A percentile compares a stretch with the other conserved stretches of the same genome.
phyloP scores from a whole-genome alignment of 768 basidiomycete species.

The Boletus rex-veris region DNA sequence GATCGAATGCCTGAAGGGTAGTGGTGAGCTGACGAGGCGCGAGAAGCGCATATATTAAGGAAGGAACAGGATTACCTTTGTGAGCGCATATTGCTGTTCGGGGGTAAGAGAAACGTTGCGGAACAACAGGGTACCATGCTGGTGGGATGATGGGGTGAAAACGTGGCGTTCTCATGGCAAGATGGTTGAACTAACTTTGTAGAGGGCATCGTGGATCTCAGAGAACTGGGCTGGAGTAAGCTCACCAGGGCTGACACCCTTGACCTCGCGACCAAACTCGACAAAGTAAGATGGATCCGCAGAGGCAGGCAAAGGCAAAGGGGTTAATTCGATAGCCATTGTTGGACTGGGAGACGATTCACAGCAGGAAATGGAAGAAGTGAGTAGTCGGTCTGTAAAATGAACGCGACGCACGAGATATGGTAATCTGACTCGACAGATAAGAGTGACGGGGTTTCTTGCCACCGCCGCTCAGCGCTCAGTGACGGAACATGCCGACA shows the following conservation, averaged over 20 bases:
- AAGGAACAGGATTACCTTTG: conserved; percentile 53
- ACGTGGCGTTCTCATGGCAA: not conserved
- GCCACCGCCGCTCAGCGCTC: no score
- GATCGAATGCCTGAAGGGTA: conserved; percentile 70
- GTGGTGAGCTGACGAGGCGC: not conserved
- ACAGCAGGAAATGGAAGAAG: not conserved
- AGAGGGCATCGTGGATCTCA: conserved; percentile 67
- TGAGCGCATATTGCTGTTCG: conserved; percentile 80
- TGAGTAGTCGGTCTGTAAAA: not conserved
- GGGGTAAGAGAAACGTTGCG: conserved; percentile 64
- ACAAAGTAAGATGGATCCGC: conserved; percentile 64
- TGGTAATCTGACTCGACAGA: not conserved
- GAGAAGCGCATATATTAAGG: not conserved
- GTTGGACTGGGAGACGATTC: not conserved
- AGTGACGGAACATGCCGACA: not conserved
- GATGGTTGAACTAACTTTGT: conserved; percentile 51
- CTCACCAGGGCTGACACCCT: conserved; percentile 63
- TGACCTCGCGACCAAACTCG: conserved; percentile 75
- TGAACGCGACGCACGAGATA: not conserved
- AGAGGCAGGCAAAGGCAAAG: conserved; percentile 69
- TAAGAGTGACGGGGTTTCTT: conserved; percentile 1
- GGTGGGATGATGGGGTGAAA: conserved; percentile 1
- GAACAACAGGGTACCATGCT: conserved; percentile 78
- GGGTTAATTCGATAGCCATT: conserved; percentile 66
- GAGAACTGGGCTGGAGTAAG: conserved; percentile 59